Evolutionary conservation across 768 basidiomycete genomes (phyloP).

Genomic region (Termitomyces sp.): DNA sequence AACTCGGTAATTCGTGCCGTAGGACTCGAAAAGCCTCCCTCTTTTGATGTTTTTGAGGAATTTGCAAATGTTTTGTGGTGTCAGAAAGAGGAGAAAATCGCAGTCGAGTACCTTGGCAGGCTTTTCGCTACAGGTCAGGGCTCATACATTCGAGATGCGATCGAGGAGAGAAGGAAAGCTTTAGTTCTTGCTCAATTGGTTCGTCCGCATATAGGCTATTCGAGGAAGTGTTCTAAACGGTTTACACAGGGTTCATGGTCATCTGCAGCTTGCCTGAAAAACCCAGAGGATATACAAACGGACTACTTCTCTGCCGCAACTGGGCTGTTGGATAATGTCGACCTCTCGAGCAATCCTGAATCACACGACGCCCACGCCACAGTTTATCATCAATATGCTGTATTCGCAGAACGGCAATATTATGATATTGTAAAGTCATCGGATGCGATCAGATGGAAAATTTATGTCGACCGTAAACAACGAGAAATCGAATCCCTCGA

Average conservation of each 20-base stretch:
- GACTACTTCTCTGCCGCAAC: constrained; percentile 72
- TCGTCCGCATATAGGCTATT: constrained; percentile 21
- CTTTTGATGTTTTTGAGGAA: constrained; percentile 66
- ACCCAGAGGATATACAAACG: constrained; percentile 65
- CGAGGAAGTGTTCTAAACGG: not conserved
- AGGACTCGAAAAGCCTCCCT: constrained; percentile 44
- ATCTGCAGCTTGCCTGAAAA: constrained; percentile 80
- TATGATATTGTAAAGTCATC: constrained; percentile 66
- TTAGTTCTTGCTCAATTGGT: constrained; percentile 65
- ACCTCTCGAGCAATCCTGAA: constrained; percentile 17
- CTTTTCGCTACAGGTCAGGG: constrained; percentile 24
- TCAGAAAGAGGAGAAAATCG: constrained; percentile 80
- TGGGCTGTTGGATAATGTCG: constrained; percentile 24
- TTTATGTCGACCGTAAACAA: constrained; percentile 71
- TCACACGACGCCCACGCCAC: constrained; percentile 41
- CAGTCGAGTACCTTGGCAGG: constrained; percentile 68
- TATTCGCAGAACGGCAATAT: constrained; percentile 89
- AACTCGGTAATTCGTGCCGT: constrained; percentile 83
- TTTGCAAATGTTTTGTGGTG: constrained; percentile 90
- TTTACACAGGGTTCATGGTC: constrained; percentile 81
- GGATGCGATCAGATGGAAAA: constrained; percentile 65
- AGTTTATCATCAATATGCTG: constrained; percentile 80
- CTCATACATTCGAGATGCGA: constrained; percentile 11
- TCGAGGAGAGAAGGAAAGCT: constrained; percentile 31
- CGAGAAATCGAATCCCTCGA: constrained; percentile 63